Conservation (phyloP, 2,329 filamentous ascomycete species). For the Hypoxylon sp. region DNA sequence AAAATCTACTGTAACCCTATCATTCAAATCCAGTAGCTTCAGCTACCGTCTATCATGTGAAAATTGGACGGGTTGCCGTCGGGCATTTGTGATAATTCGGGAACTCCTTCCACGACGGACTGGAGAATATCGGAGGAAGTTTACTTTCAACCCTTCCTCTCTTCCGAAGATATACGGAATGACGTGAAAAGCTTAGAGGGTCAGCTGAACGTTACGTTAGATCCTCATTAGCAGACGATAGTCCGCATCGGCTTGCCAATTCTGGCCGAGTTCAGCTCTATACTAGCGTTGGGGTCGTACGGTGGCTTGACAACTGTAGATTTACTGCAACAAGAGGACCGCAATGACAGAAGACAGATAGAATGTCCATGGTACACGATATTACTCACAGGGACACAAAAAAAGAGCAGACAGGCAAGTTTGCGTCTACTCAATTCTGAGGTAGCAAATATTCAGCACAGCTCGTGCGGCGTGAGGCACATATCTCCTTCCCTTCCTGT, state of each 20-base stretch:
- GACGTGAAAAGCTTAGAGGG: not conserved
- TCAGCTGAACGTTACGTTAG: slow-evolving; percentile 30
- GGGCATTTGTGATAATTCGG: slow-evolving; percentile 1
- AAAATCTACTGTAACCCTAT: slow-evolving; percentile 3
- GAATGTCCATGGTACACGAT: not conserved
- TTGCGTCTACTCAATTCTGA: slow-evolving; percentile 13
- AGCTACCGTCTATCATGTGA: slow-evolving; percentile 9
- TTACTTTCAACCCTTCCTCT: not conserved
- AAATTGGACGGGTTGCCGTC: not conserved
- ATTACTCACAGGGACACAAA: slow-evolving; percentile 7
- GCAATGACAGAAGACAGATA: not conserved
- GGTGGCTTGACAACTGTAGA: slow-evolving; percentile 18
- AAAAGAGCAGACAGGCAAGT: not conserved
- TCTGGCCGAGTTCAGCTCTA: slow-evolving; percentile 40
- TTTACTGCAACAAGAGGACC: not conserved
- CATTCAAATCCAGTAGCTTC: slow-evolving; percentile 9
- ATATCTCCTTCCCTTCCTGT: slow-evolving; percentile 32
- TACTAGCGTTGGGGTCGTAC: slow-evolving; percentile 4
- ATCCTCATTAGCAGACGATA: slow-evolving; percentile 23
- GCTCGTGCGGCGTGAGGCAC: slow-evolving; percentile 29
- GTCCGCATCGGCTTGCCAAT: slow-evolving; percentile 34
- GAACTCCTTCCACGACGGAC: slow-evolving; percentile 7
- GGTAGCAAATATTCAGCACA: slow-evolving; percentile 16
- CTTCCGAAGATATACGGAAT: not conserved
- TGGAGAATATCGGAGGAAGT: not conserved